Conservation (phyloP, 768 basidiomycete genomes). For the Pleurotus giganteus region DNA sequence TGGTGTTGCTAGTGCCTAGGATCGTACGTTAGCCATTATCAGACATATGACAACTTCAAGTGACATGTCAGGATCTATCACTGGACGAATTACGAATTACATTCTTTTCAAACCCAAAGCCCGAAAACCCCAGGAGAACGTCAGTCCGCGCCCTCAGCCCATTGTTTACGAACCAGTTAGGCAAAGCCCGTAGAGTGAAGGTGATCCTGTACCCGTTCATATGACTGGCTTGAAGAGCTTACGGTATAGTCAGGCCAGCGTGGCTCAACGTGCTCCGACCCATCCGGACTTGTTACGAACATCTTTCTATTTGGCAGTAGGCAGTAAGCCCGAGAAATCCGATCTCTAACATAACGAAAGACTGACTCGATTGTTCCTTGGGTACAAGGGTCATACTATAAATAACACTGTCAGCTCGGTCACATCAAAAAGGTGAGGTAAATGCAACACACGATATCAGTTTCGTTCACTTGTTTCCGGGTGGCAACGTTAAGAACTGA, state of each 20-base stretch:
- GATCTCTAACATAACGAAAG: conserved; percentile 16
- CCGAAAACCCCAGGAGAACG: conserved; percentile 58
- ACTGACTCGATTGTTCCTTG: conserved; percentile 54
- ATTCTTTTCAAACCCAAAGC: conserved; percentile 73
- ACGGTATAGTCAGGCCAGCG: conserved; percentile 81
- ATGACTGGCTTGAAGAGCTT: conserved; percentile 13
- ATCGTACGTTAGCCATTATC: no score
- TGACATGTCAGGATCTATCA: conserved; percentile 49
- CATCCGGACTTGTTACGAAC: conserved; percentile 76
- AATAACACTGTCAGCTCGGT: background rate
- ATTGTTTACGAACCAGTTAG: conserved; percentile 58
- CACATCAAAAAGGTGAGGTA: background rate
- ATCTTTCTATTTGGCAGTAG: conserved; percentile 40
- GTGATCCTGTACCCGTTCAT: background rate
- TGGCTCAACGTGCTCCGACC: conserved; percentile 67
- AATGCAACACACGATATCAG: conserved; percentile 53
- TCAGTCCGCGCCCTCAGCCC: conserved; percentile 61
- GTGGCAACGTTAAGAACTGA: conserved; percentile 71
- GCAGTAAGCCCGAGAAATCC: background rate
- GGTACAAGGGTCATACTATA: conserved; percentile 68
- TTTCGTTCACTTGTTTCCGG: conserved; percentile 51
- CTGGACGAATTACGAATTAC: conserved; percentile 61
- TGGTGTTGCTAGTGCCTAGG: conserved; percentile 56
- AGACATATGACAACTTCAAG: background rate
- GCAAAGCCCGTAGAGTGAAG: conserved; percentile 41